Evolutionary conservation across 2,329 filamentous ascomycete genomes (phyloP), one percentile per base, ranked within the genome.

Genomic region (Trichoderma sp.): DNA sequence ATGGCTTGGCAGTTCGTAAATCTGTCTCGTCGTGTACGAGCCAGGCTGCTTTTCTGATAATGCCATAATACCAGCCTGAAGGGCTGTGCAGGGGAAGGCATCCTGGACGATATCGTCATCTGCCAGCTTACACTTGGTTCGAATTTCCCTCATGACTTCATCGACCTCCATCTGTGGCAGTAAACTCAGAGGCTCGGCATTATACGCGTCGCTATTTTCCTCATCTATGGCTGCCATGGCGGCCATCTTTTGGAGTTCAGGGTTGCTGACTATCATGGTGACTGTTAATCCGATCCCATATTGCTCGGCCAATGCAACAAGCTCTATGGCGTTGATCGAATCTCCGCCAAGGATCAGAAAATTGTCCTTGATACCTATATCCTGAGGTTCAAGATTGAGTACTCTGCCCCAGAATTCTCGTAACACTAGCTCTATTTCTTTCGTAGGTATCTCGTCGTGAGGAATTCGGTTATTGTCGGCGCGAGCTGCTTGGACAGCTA

Each of bases 291-390:
- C 39, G 13, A 68, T 68, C 1, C 66, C 66, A 50, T 59, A 47
- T 17, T 47, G 30, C 23, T 50, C 53, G n/a, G 55, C 66, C 30
- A 59, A 23, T 23, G 66, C 55, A 61, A 68, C 71, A 9, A 76
- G 72, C 7, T 74, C 64, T 32, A 77, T 76, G n/a, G 76, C 74
- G 15, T 70, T 72, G 23, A 77, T 77, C 2, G 75, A 77, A 32
- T 76, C 75, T 17, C 75, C 75, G 13, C 75, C 75, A 36, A 76
- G 67, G 23, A 68, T 47, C 26, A 76, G 28, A 59, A 76, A 77
- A 26, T 62, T 73, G 34, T 74, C 73, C 15, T 43, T 67, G 12
- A 17, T 20, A n/a, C 64, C 34, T 4, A 67, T 67, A 30, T 57
- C 32, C 32, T 39, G 50, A 53, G 64, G 50, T 13, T 67, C 64